Conservation (phyloP, 2,329 filamentous ascomycete species). For the Trichophyton mentagrophytes region DNA sequence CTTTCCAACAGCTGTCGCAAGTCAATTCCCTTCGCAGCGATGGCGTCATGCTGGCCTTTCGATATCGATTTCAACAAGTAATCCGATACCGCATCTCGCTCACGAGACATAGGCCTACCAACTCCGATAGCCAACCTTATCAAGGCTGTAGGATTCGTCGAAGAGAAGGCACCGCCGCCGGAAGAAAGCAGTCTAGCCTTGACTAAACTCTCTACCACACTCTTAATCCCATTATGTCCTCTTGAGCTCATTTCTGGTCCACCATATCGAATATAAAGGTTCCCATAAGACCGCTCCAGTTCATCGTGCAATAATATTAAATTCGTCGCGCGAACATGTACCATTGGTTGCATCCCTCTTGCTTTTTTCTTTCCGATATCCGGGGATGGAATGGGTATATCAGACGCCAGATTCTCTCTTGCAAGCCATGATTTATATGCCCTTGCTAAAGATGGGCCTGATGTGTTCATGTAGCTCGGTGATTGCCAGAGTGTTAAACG, state of each 20-base stretch:
- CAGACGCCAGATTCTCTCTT: neutral
- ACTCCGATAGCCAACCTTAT: conserved; percentile 70
- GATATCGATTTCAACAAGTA: conserved; percentile 67
- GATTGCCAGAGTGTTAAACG: conserved; percentile 61
- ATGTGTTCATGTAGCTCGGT: conserved; percentile 70
- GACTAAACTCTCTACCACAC: conserved; percentile 45
- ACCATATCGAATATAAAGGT: conserved; percentile 52
- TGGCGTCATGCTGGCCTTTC: conserved; percentile 35
- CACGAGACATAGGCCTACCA: conserved; percentile 61
- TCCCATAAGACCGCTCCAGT: conserved; percentile 58
- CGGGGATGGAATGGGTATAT: conserved; percentile 3
- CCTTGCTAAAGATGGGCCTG: conserved; percentile 55
- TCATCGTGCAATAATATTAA: conserved; percentile 84
- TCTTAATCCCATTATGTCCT: conserved; percentile 66
- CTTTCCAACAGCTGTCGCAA: conserved; percentile 40
- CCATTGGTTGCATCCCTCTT: conserved; percentile 8
- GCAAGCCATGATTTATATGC: conserved; percentile 45
- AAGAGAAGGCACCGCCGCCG: conserved; percentile 37
- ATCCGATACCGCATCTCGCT: conserved; percentile 52
- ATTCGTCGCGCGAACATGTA: conserved; percentile 20
- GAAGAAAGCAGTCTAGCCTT: conserved; percentile 21
- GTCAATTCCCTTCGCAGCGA: conserved; percentile 38
- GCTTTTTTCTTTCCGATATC: conserved; percentile 15
- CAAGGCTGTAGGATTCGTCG: conserved; percentile 26
- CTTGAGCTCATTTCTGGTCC: conserved; percentile 44